A percentile compares a stretch with the other conserved stretches of the same genome.
phyloP scores from a whole-genome alignment of 371 early-diverging fungal genomes.

The Mucor irregularis region DNA sequence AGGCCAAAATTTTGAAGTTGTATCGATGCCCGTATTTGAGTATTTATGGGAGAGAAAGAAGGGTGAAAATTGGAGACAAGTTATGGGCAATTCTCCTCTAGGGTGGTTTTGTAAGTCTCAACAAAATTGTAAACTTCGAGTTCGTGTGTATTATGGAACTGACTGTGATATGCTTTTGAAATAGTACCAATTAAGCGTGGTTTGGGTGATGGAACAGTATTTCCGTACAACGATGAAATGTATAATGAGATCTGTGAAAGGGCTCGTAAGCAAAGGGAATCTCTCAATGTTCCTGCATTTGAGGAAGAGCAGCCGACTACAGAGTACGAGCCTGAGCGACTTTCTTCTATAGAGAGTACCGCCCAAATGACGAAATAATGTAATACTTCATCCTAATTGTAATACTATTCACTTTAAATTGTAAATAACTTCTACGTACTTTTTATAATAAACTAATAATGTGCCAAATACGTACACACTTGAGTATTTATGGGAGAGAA shows the following conservation, averaged over 20 bases:
- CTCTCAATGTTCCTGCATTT: slow-evolving; percentile 9
- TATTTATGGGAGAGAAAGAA: slow-evolving; percentile 49
- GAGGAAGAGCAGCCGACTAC: slow-evolving; percentile 1
- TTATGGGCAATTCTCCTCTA: slow-evolving; percentile 41
- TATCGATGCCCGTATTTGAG: slow-evolving; percentile 42
- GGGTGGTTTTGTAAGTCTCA: slow-evolving; percentile 53
- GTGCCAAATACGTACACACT: too few relatives aligned
- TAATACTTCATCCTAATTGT: neutral
- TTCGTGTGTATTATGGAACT: neutral
- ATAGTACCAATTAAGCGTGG: slow-evolving; percentile 43
- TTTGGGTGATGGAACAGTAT: slow-evolving; percentile 51
- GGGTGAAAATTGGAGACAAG: slow-evolving; percentile 40
- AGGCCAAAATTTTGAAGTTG: slow-evolving; percentile 50
- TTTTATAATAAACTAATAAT: too few relatives aligned
- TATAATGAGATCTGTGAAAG: slow-evolving; percentile 39
- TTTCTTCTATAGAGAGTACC: slow-evolving; percentile 24
- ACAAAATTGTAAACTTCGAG: neutral
- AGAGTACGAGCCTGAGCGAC: slow-evolving; percentile 9
- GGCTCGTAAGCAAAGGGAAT: slow-evolving; percentile 39
- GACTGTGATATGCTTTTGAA: neutral
- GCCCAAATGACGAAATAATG: slow-evolving; percentile 14
- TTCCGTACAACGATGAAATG: slow-evolving; percentile 50
- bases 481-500: slow-evolving; percentile 52
- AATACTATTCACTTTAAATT: neutral
- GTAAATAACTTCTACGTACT: too few relatives aligned